A percentile compares a stretch with the other conserved stretches of the same genome.
These are phyloP conservation scores for Tephrocybe sp. DNA, from an alignment of 768 basidiomycete genomes.

Conservation along the genomic window DNA sequence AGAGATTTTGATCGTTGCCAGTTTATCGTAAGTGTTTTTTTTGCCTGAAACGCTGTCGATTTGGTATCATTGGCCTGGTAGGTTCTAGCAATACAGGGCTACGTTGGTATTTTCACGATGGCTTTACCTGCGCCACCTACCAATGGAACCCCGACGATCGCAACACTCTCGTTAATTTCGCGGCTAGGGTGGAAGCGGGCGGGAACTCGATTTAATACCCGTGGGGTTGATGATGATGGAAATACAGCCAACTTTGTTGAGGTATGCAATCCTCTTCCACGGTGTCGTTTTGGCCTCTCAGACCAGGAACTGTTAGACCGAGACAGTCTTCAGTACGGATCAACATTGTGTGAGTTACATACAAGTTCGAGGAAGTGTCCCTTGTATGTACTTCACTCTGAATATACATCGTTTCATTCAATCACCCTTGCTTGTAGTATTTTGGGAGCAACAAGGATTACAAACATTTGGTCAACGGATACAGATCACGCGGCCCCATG, in stretches of 20 bases:
- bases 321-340: constrained; percentile 84
- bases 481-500: constrained; percentile 92
- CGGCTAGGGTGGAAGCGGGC: constrained; percentile 93
- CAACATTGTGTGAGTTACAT: constrained; percentile 89
- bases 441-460: constrained; percentile 97
- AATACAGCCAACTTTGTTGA: constrained; percentile 97
- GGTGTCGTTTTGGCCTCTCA: constrained; percentile 11
- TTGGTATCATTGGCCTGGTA: constrained; percentile 27
- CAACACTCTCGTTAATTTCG: constrained; percentile 78
- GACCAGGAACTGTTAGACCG: constrained; percentile 55
- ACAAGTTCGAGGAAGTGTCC: constrained; percentile 94
- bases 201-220: constrained; percentile 94
- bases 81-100: constrained; percentile 93
- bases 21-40: constrained; percentile 63
- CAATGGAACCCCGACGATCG: constrained; percentile 67
- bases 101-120: constrained; percentile 80
- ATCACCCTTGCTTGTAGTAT: constrained; percentile 56
- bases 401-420: constrained; percentile 14
- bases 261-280: constrained; percentile 38
- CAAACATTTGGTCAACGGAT: constrained; percentile 94
- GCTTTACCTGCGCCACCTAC: constrained; percentile 73
- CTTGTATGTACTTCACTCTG: constrained; percentile 57
- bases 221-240: constrained; percentile 94
- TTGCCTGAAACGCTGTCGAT: constrained; percentile 8
- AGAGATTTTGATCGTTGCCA: constrained; percentile 78